Evolutionary conservation across 352 stramenopile species (phyloP).

Genomic region (Phytophthora brassicae): DNA sequence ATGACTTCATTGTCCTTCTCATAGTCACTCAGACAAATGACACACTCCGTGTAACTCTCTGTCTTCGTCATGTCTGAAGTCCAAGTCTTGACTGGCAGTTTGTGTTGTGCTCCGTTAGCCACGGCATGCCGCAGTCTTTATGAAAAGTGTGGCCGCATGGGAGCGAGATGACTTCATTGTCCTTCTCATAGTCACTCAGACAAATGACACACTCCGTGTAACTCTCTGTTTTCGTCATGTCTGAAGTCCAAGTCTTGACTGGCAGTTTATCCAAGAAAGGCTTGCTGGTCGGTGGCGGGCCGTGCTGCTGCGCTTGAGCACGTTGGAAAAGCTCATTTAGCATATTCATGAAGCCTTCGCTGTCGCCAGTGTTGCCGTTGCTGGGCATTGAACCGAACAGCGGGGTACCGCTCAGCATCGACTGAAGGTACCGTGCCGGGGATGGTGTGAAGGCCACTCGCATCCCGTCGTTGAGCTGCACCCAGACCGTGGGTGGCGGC

Average conservation of each 20-base stretch:
- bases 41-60: slow-evolving; percentile 64
- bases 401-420: slow-evolving; percentile 34
- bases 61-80: slow-evolving; percentile 35
- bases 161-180: slow-evolving; percentile 64
- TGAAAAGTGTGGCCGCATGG: slow-evolving; percentile 80
- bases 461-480: slow-evolving; percentile 62
- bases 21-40: slow-evolving; percentile 79
- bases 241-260: slow-evolving; percentile 53
- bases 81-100: slow-evolving; percentile 67
- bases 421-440: slow-evolving; percentile 40
- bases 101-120: slow-evolving; percentile 78
- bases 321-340: slow-evolving; percentile 73
- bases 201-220: slow-evolving; percentile 78
- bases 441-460: slow-evolving; percentile 54
- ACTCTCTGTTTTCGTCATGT: slow-evolving; percentile 44
- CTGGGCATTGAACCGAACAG: slow-evolving; percentile 16
- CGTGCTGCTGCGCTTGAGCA: slow-evolving; percentile 58
- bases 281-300: slow-evolving; percentile 71
- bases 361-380: slow-evolving; percentile 8
- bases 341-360: slow-evolving; percentile 38
- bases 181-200: slow-evolving; percentile 68
- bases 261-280: slow-evolving; percentile 66
- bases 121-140: slow-evolving; percentile 74
- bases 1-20: slow-evolving; percentile 64
- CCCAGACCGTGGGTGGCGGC: slow-evolving; percentile 56